Evolutionary conservation across 352 stramenopile genomes (phyloP), one percentile per base, ranked within the genome.

Genomic region (Phytophthora cajani): DNA sequence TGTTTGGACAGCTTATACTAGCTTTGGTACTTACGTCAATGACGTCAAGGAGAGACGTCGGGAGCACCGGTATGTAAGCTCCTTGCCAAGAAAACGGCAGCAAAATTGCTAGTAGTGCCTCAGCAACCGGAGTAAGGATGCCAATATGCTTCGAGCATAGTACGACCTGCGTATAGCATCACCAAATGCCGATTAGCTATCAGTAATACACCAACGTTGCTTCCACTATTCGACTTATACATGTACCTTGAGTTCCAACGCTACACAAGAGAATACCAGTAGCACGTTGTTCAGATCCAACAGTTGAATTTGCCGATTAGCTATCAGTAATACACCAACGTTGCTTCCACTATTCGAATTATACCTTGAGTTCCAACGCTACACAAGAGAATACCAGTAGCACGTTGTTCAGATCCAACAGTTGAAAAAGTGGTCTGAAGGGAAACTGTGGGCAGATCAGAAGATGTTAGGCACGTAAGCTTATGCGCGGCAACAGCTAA

Each of bases 31-130:
- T 68, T 69, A 94, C 97, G 74, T 98, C 95, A 50, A 99, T 88
- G 40, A 99, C 89, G 63, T 99, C 96, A 27, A 97, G 71, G 60
- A 99, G 87, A 17, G 86, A 91, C 12, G 85, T 86, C 14, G 97
- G 96, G 36, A 99, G 84, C 11, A 99, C 80, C 2, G 97, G 97
- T 46, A 98, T 98, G 69, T 98, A 98, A 16, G 89, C 90, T 32
- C 95, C 95, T 88, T 98, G 94, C 95, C 95, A 98, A 14, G 92
- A 86, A 60, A 99, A 97, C 5, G 97, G 97, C 55, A 98, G 92
- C 3, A 99, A 72, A 17, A 98, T 82, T 57, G 88, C 81, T 55
- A 98, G 56, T 6, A 99, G 81, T 8, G 93, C 87, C 78, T 99
- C 96, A 44, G 92, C 89, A 5, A 97, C 85, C 8, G 95, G 95